Base-by-base conservation (phyloP, 1,139 yeast genomes). In the Geotrichum reessii region DNA sequence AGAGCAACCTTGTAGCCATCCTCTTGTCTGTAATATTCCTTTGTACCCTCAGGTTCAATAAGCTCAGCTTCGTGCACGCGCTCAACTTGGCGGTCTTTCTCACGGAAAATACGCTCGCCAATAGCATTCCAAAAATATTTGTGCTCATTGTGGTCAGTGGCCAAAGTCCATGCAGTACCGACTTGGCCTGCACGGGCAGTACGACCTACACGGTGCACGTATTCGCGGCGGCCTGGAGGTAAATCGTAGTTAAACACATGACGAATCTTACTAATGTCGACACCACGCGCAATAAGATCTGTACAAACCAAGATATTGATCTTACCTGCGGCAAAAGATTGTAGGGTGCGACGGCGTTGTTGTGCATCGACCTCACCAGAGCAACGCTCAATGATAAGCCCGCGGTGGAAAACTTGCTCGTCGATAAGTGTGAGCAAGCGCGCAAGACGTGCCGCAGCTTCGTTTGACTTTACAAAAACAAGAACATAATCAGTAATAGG, bases 161-260 rank as follows among this genome's bases (percentile, higher is more conserved):
- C 78, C 48, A 91, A 70, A 58, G 82, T 86, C 68, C 83, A 81
- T 0, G 96, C 96, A 55, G 78, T 76, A 68, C 99, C 99, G 0
- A 66, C 55, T 53, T 85, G 81, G 58, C 87, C 85, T 1, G 98
- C 99, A 73, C 99, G 83, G 0, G 98, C 98, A 0, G 98, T 92
- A 76, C 99, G 84, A 50, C 99, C 99, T 42, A 92, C 93, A 65
- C 99, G 81, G 72, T 93, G 99, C 37, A 93, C 89, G 66, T 93
- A 95, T 67, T 93, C 99, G 64, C 95, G 85, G 0, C 93, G 81
- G 0, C 96, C 87, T 52, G 84, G 81, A 8, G 99, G 99, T 59
- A 91, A 74, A 67, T 95, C 99, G 70, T 93, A 93, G 71, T 93
- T 95, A 57, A 93, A 74, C 14, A 93, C 97, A 62, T 84, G 83